Conservation (phyloP, 108 stramenopile genomes). For the Nitzschia putrida region DNA sequence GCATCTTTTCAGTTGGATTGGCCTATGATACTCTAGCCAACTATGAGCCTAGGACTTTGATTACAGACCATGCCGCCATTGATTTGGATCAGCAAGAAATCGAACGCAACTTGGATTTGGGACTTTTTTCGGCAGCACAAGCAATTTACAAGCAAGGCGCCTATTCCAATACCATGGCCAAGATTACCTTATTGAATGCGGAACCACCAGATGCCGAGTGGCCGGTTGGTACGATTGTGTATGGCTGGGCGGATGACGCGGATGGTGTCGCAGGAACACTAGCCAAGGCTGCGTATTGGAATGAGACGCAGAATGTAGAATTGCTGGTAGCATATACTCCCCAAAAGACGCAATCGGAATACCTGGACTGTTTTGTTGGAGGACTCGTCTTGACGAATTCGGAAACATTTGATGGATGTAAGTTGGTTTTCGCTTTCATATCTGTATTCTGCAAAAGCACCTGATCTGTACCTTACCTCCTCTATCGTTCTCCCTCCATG, state of each 20-base stretch:
- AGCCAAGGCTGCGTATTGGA: constrained; percentile 1
- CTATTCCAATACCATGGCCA: constrained; percentile 48
- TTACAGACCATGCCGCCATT: constrained; percentile 60
- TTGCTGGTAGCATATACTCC: constrained; percentile 54
- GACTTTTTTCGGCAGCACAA: constrained; percentile 30
- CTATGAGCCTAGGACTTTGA: constrained; percentile 57
- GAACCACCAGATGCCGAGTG: constrained; percentile 6
- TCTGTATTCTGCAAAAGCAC: neutral
- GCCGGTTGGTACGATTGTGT: constrained; percentile 24
- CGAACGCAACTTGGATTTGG: constrained; percentile 29
- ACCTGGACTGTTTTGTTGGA: constrained; percentile 55
- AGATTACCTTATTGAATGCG: constrained; percentile 26
- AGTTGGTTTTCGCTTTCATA: neutral
- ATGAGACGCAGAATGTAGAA: constrained; percentile 7
- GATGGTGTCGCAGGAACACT: constrained; percentile 20
- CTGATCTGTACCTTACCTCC: neutral
- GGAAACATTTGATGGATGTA: constrained; percentile 24
- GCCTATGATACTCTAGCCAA: constrained; percentile 25
- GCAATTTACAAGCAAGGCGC: constrained; percentile 53
- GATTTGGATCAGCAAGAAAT: constrained; percentile 70
- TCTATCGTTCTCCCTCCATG: neutral
- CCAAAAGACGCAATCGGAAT: constrained; percentile 20
- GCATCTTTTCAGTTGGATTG: neutral
- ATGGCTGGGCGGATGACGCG: constrained; percentile 28
- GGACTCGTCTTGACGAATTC: constrained; percentile 32